Conservation (phyloP, 2,329 filamentous ascomycete species). For the Cladosporium sp. region DNA sequence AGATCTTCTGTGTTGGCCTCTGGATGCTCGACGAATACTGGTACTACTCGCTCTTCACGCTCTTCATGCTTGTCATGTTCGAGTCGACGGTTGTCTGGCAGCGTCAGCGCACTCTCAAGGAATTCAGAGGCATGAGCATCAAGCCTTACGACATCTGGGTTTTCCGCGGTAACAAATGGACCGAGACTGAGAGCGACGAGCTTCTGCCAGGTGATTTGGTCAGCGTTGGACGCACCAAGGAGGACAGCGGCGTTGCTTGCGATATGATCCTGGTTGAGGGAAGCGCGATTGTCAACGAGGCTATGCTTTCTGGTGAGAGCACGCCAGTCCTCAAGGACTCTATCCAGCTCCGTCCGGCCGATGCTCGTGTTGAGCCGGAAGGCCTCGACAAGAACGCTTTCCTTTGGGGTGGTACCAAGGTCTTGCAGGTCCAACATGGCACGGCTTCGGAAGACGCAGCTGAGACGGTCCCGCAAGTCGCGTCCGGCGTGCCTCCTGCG, state of each 20-base stretch:
- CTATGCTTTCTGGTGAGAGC: slow-evolving; percentile 97
- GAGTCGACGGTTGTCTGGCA: slow-evolving; percentile 99
- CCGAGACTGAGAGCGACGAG: slow-evolving; percentile 81
- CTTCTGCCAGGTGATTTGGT: slow-evolving; percentile 89
- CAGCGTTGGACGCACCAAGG: slow-evolving; percentile 88
- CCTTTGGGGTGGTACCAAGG: slow-evolving; percentile 94
- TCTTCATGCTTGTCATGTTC: slow-evolving; percentile 96
- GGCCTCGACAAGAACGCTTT: slow-evolving; percentile 95
- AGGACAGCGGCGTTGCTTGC: slow-evolving; percentile 93
- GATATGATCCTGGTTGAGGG: slow-evolving; percentile 95
- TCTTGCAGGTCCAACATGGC: slow-evolving; percentile 88
- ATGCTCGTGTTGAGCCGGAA: slow-evolving; percentile 76
- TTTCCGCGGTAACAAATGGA: slow-evolving; percentile 81
- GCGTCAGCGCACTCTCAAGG: slow-evolving; percentile 85
- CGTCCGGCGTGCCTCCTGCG: slow-evolving; percentile 71
- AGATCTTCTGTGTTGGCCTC: slow-evolving; percentile 94
- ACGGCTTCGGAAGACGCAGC: slow-evolving; percentile 63
- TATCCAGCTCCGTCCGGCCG: slow-evolving; percentile 76
- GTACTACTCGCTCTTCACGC: slow-evolving; percentile 98
- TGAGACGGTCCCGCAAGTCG: slow-evolving; percentile 55
- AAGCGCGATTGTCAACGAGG: slow-evolving; percentile 95
- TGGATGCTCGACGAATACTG: slow-evolving; percentile 99
- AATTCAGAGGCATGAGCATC: slow-evolving; percentile 99
- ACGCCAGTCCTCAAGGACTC: slow-evolving; percentile 96
- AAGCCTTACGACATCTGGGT: slow-evolving; percentile 96